Evolutionary conservation across 352 stramenopile species (phyloP).

Genomic region (Elongisporangium prolatum): DNA sequence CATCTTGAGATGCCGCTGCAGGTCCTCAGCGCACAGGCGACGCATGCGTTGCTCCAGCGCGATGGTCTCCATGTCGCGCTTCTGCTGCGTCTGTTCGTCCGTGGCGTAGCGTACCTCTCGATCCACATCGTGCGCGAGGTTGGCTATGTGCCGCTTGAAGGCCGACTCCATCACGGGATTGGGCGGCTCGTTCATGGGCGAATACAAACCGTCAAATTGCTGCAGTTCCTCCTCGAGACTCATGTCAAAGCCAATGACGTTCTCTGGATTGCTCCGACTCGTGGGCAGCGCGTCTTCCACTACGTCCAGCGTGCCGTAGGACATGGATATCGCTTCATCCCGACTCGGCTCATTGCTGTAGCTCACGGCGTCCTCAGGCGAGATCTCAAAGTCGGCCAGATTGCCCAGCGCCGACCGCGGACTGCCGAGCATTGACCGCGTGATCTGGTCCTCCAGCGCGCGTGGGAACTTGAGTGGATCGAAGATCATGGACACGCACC

Average conservation of each 20-base stretch:
- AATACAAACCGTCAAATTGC: conserved; percentile 39
- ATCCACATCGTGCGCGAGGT: conserved; percentile 45
- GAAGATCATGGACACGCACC: conserved; percentile 63
- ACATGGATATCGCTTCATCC: conserved; percentile 11
- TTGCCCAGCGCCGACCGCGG: conserved; percentile 40
- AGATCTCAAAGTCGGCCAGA: conserved; percentile 55
- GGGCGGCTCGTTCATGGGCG: conserved; percentile 19
- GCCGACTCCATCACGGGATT: conserved; percentile 51
- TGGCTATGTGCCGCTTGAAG: conserved; percentile 51
- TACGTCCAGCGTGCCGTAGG: conserved; percentile 28
- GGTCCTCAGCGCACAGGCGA: conserved; percentile 39
- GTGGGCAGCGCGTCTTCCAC: conserved; percentile 33
- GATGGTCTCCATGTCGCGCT: conserved; percentile 46
- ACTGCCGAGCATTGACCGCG: conserved; percentile 49
- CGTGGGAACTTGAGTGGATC: conserved; percentile 58
- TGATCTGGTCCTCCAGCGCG: conserved; percentile 48
- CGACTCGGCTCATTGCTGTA: conserved; percentile 11
- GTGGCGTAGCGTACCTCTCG: conserved; percentile 54
- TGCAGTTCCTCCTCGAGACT: conserved; percentile 55
- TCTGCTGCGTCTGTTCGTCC: conserved; percentile 48
- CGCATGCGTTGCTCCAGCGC: conserved; percentile 43
- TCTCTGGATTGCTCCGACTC: conserved; percentile 46
- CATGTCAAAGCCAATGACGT: conserved; percentile 32
- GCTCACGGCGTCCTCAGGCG: conserved; percentile 24
- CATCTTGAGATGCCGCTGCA: conserved; percentile 45